A percentile compares a stretch with the other conserved stretches of the same genome.
These are phyloP conservation scores for Ettlia oleoabundans DNA, from an alignment of 139 green algal genomes.

Conservation along the genomic window DNA sequence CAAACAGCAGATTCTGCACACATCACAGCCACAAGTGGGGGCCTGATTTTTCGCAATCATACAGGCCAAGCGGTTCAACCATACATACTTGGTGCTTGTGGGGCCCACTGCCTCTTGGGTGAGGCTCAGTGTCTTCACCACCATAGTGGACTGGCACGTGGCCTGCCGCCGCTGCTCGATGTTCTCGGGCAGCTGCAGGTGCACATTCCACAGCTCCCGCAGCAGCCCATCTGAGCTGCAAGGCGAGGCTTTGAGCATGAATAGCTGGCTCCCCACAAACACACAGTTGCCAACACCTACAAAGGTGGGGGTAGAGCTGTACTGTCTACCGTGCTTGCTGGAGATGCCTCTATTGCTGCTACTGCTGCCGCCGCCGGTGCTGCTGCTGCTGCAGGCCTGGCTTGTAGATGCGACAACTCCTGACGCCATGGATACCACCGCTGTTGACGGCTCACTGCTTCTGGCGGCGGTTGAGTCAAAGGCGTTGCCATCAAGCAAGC, in stretches of 20 bases:
- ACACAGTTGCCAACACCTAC: conserved; percentile 23
- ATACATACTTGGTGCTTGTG: conserved; percentile 11
- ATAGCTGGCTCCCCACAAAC: conserved; percentile 71
- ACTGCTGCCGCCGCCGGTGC: no score
- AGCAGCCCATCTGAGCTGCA: conserved; percentile 50
- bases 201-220: conserved; percentile 66
- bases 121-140: conserved; percentile 5
- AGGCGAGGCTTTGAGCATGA: conserved; percentile 69
- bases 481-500: background rate
- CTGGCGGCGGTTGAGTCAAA: background rate
- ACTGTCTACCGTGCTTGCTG: background rate
- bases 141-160: background rate
- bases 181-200: conserved; percentile 72
- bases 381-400: no score
- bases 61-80: no score
- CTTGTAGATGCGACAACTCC: background rate
- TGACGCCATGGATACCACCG: background rate
- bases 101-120: background rate
- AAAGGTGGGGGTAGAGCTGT: background rate
- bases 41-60: no score
- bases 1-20: no score
- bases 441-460: background rate
- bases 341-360: background rate
- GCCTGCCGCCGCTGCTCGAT: conserved; percentile 58
- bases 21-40: no score